A percentile compares a stretch with the other conserved stretches of the same genome.
Conservation (phyloP, 177 flowering plant genomes). For the Vitis hybrid region DNA sequence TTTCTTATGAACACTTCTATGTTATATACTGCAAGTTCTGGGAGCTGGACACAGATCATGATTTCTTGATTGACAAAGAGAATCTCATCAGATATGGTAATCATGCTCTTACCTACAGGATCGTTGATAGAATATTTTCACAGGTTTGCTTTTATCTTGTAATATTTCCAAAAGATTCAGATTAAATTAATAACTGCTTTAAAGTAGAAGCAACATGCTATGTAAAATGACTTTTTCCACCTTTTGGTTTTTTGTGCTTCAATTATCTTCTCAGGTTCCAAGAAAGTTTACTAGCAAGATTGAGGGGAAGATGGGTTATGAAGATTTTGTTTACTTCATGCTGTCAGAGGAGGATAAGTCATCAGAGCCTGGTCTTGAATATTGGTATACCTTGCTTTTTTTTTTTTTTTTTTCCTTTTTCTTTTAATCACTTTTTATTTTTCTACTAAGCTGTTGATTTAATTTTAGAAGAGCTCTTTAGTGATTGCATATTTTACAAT, state of each 20-base stretch:
- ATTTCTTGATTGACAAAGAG: slow-evolving; percentile 60
- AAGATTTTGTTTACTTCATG: slow-evolving; percentile 76
- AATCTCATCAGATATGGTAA: slow-evolving; percentile 60
- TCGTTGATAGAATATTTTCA: slow-evolving; percentile 58
- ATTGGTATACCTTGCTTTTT: slow-evolving; percentile 53
- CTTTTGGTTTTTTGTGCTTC: background rate
- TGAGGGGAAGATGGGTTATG: slow-evolving; percentile 82
- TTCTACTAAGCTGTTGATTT: too few relatives aligned
- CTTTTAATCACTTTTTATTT: background rate
- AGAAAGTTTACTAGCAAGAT: slow-evolving; percentile 49
- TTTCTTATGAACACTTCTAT: slow-evolving; percentile 96
- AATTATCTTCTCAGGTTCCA: slow-evolving; percentile 30
- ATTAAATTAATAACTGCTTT: too few relatives aligned
- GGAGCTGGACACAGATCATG: slow-evolving; percentile 96
- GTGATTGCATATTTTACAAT: too few relatives aligned
- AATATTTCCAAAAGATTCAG: background rate
- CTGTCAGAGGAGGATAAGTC: slow-evolving; percentile 79
- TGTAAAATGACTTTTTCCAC: background rate
- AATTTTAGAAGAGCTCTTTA: too few relatives aligned
- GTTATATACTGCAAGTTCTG: slow-evolving; percentile 98
- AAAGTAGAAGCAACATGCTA: background rate
- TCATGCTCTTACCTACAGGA: slow-evolving; percentile 57
- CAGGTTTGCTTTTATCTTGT: slow-evolving; percentile 36
- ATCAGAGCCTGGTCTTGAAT: slow-evolving; percentile 91
- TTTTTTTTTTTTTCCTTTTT: background rate